These are phyloP conservation scores for Tuber borchii DNA, from an alignment of 495 filamentous ascomycete species.

Conservation along the genomic window DNA sequence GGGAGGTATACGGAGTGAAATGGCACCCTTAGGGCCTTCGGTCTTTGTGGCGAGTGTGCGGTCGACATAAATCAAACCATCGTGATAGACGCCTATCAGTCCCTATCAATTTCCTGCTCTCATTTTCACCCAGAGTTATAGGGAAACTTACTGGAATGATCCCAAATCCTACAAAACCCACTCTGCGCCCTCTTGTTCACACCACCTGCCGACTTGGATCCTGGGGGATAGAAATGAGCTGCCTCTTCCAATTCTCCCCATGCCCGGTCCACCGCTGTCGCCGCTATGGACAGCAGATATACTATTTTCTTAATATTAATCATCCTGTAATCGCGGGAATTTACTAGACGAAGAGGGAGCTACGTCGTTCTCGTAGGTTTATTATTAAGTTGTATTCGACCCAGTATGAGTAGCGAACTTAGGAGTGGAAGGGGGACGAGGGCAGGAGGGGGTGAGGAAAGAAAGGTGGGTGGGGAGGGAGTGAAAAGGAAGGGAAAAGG, in stretches of 20 bases:
- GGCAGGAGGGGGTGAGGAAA: neutral
- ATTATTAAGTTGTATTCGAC: neutral
- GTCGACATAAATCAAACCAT: conserved; percentile 6
- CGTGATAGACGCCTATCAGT: neutral
- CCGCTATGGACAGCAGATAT: neutral
- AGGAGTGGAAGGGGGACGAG: neutral
- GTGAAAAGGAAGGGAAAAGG: neutral
- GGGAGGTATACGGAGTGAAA: neutral
- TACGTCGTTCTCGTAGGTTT: neutral
- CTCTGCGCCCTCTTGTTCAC: neutral
- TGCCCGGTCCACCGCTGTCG: neutral
- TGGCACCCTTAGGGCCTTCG: neutral
- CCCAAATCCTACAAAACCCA: neutral
- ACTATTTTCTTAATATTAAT: neutral
- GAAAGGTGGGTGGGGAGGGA: neutral
- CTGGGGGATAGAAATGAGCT: neutral
- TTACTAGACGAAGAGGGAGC: neutral
- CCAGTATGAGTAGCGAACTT: neutral
- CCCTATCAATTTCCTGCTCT: neutral
- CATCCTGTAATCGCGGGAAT: neutral
- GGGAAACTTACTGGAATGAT: neutral
- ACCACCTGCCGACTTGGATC: neutral
- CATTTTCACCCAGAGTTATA: neutral
- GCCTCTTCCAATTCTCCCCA: neutral
- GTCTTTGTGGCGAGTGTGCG: neutral